Evolutionary conservation across 73 alveolate genomes (phyloP), one percentile per base, ranked within the genome.

Genomic region (Paramecium sexaurelia): DNA sequence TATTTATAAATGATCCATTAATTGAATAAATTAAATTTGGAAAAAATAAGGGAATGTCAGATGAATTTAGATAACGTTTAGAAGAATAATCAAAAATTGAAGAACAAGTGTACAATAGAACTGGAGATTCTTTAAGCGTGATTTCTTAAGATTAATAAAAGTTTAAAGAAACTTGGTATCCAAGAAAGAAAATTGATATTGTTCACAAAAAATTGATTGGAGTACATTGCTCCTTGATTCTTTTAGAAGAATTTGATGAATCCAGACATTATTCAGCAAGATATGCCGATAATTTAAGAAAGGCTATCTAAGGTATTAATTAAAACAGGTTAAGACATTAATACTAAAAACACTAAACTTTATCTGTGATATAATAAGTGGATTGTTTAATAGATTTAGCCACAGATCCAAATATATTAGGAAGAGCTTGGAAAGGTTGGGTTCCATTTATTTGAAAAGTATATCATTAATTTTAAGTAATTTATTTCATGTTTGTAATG

Each of bases 401-500:
- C 0, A 92, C 97, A 29, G 99, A 98, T 92, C 99, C 99, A 45
- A 97, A 98, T 92, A 97, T 98, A 69, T 93, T 98, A 13, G 99
- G 99, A 78, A 95, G 99, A 92, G 94, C 98, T 73, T 97, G 99
- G 99, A 95, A 97, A 0, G 99, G 99, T 27, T 98, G 99, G 99
- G 85, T 97, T 26, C 98, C 99, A 41, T 95, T 92, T 86, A 96
- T 98, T 39, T 98, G 95, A 98, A 26, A 35, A 51, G 24, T 51
- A 26, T 26, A 22, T 61, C 83, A 61, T 29, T 61, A 29, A 61
- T 61, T 61, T 61, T 61, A 61, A 71, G 86, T 78, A 78, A 41
- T 78, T 78, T 37, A 78, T 78, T 78, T 78, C 73, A 78, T 39
- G 7, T 56, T 41, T 27, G 13, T 1, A 7, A 78, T 78, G 55